Evolutionary conservation across 768 basidiomycete species (phyloP).

Genomic region (Pulveroboletus ravenelii): DNA sequence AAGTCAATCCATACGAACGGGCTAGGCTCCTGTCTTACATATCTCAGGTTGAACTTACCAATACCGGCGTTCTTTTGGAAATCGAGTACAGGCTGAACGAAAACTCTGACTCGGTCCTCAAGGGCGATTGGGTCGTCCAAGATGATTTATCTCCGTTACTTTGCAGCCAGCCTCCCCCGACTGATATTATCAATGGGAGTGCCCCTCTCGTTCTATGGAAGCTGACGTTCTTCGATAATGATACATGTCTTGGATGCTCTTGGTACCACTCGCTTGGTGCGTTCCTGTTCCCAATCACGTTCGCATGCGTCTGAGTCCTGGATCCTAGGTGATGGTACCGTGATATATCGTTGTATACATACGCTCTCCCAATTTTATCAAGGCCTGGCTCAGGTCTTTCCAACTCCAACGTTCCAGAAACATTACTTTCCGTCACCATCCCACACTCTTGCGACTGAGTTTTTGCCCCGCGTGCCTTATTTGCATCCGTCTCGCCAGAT

Average conservation of each 20-base stretch:
- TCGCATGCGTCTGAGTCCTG: background rate
- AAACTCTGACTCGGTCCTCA: background rate
- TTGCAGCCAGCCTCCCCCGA: background rate
- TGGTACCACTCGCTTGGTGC: slow-evolving; percentile 31
- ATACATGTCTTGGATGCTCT: slow-evolving; percentile 24
- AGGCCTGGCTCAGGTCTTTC: background rate
- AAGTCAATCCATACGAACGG: background rate
- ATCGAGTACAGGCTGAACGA: slow-evolving; percentile 3
- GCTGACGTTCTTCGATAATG: slow-evolving; percentile 12
- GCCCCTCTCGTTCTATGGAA: slow-evolving; percentile 20
- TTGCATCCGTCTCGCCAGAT: slow-evolving; percentile 9
- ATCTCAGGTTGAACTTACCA: slow-evolving; percentile 11
- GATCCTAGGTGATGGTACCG: slow-evolving; percentile 22
- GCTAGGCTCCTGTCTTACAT: background rate
- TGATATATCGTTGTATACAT: slow-evolving; percentile 23
- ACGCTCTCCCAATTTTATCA: slow-evolving; percentile 25
- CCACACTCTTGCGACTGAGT: slow-evolving; percentile 6
- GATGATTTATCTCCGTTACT: slow-evolving; percentile 8
- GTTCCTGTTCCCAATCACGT: background rate
- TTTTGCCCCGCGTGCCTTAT: slow-evolving; percentile 18
- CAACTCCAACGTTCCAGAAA: slow-evolving; percentile 19
- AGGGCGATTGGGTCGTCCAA: slow-evolving; percentile 16
- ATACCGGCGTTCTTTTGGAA: slow-evolving; percentile 10
- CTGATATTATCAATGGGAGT: background rate
- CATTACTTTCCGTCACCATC: slow-evolving; percentile 9